A percentile compares a stretch with the other conserved stretches of the same genome.
Evolutionary conservation across 805 yeast species (phyloP).

Genomic region (Starmerella tilneyi): DNA sequence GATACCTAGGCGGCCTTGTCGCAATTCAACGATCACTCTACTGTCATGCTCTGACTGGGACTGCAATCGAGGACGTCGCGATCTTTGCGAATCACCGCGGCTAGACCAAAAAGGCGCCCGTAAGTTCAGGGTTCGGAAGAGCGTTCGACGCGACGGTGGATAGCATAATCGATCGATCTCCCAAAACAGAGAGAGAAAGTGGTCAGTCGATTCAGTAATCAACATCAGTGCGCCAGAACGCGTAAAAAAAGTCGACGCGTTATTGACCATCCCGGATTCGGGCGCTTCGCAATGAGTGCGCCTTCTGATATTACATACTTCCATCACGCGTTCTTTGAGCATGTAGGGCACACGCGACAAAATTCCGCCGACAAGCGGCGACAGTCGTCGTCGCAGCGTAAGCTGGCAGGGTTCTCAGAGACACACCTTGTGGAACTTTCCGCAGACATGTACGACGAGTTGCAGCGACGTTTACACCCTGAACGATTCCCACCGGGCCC

Average conservation of each 20-base stretch:
- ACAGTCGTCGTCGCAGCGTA: slow-evolving; percentile 27
- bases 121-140: too few species aligned
- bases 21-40: too few species aligned
- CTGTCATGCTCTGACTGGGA: too few species aligned
- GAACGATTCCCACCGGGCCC: slow-evolving; percentile 38
- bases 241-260: slow-evolving; percentile 7
- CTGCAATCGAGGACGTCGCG: too few species aligned
- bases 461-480: slow-evolving; percentile 57
- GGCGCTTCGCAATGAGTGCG: slow-evolving; percentile 7
- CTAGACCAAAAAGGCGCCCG: too few species aligned
- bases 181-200: too few species aligned
- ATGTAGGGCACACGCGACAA: not conserved
- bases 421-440: slow-evolving; percentile 82
- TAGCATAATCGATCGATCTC: slow-evolving; percentile 7
- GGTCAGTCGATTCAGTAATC: slow-evolving; percentile 3
- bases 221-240: slow-evolving; percentile 1
- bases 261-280: not conserved
- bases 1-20: too few species aligned
- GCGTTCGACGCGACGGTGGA: too few species aligned
- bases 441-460: slow-evolving; percentile 90
- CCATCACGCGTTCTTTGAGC: slow-evolving; percentile 21
- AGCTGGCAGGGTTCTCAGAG: slow-evolving; percentile 44
- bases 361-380: slow-evolving; percentile 12
- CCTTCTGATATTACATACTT: slow-evolving; percentile 9
- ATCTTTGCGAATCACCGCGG: too few species aligned